Evolutionary conservation across 1,139 yeast species (phyloP).

Genomic region (Waltiozyma sp.): DNA sequence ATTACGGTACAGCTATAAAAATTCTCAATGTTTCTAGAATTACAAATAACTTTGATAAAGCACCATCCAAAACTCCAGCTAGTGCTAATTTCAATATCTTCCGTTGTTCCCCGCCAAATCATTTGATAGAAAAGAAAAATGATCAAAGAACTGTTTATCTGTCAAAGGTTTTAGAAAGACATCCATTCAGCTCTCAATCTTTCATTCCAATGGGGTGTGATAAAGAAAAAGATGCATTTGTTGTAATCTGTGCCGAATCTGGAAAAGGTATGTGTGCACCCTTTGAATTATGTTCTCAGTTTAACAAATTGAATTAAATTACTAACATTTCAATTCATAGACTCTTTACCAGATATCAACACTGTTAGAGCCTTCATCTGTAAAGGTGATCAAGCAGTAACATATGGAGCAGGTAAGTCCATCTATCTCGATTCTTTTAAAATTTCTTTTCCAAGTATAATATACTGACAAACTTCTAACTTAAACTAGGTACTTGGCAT

Average conservation of each 20-base stretch:
- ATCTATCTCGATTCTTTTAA: too few relatives aligned
- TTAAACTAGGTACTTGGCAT: slow-evolving; percentile 46
- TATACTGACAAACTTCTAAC: background rate
- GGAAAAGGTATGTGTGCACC: slow-evolving; percentile 18
- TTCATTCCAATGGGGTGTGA: slow-evolving; percentile 79
- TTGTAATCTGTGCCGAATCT: slow-evolving; percentile 72
- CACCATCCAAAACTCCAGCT: slow-evolving; percentile 27
- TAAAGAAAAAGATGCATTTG: slow-evolving; percentile 30
- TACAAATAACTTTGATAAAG: slow-evolving; percentile 35
- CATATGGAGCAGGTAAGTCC: slow-evolving; percentile 58
- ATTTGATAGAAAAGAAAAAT: slow-evolving; percentile 30
- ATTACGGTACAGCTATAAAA: slow-evolving; percentile 89
- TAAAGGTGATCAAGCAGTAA: slow-evolving; percentile 77
- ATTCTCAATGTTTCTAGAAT: slow-evolving; percentile 64
- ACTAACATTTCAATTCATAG: slow-evolving; percentile 8
- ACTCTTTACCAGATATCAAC: slow-evolving; percentile 48
- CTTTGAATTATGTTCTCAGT: background rate
- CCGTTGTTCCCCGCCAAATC: slow-evolving; percentile 66
- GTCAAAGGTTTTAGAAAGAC: slow-evolving; percentile 74
- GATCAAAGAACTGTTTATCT: slow-evolving; percentile 29
- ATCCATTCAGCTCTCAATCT: slow-evolving; percentile 85
- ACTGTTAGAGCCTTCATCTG: slow-evolving; percentile 61
- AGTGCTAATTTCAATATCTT: slow-evolving; percentile 76
- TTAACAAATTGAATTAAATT: background rate
- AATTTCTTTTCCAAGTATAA: too few relatives aligned